phyloP scores from a whole-genome alignment of 805 yeast species.

The Candida adriatica region DNA sequence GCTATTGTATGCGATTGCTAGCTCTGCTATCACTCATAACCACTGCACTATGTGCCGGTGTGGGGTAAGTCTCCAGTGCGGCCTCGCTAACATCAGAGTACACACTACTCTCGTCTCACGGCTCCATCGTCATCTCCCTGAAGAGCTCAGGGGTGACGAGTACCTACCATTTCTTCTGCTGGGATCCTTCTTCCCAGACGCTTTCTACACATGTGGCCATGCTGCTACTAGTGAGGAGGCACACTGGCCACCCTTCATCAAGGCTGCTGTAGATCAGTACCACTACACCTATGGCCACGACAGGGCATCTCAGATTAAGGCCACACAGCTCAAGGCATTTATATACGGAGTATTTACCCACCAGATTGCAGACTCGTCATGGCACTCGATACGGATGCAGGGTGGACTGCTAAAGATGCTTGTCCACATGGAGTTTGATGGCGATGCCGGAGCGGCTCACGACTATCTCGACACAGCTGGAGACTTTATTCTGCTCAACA shows the following conservation, averaged over 20 bases:
- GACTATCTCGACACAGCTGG: conserved; percentile 55
- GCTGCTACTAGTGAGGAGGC: conserved; percentile 51
- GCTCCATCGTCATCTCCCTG: conserved; percentile 26
- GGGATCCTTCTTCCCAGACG: conserved; percentile 67
- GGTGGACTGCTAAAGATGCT: conserved; percentile 51
- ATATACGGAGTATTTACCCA: conserved; percentile 53
- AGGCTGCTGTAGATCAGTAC: conserved; percentile 36
- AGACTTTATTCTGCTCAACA: conserved; percentile 44
- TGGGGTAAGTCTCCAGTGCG: conserved; percentile 3
- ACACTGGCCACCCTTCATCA: conserved; percentile 66
- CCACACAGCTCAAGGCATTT: conserved; percentile 41
- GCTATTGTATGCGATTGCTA: no score
- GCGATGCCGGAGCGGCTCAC: conserved; percentile 44
- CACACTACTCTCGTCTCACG: conserved; percentile 33
- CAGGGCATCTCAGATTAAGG: conserved; percentile 13
- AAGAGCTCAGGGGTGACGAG: conserved; percentile 20
- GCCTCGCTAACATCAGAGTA: conserved; percentile 12
- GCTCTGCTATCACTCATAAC: conserved; percentile 1
- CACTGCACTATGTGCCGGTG: conserved; percentile 4
- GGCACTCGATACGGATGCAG: conserved; percentile 55
- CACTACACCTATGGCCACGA: conserved; percentile 14
- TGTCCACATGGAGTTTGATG: conserved; percentile 47
- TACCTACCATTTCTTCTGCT: conserved; percentile 34
- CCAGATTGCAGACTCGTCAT: conserved; percentile 56
- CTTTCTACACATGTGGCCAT: conserved; percentile 51